A percentile compares a stretch with the other conserved stretches of the same genome.
Evolutionary conservation across 2,329 filamentous ascomycete genomes (phyloP).

Genomic region (Aspergillus persii): DNA sequence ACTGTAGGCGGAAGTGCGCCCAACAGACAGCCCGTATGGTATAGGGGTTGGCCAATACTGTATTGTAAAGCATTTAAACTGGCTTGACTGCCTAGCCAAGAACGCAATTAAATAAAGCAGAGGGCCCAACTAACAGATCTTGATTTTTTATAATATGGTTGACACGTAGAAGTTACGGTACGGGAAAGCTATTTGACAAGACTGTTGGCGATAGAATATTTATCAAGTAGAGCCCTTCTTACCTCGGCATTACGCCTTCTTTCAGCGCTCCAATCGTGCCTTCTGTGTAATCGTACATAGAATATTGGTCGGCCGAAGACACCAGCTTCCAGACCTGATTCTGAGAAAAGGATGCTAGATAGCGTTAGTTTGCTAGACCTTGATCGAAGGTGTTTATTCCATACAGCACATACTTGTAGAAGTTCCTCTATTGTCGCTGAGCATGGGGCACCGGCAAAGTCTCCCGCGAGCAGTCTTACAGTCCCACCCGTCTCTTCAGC

Average conservation of each 20-base stretch:
- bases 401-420: slow-evolving; percentile 6
- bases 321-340: slow-evolving; percentile 8
- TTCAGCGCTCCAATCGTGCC: neutral
- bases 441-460: slow-evolving; percentile 7
- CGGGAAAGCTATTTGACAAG: too few relatives aligned
- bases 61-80: neutral
- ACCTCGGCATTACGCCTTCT: neutral
- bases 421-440: slow-evolving; percentile 7
- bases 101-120: neutral
- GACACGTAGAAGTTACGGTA: too few relatives aligned
- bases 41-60: neutral
- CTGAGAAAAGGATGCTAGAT: slow-evolving; percentile 10
- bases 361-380: neutral
- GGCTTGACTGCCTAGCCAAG: neutral
- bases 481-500: slow-evolving; percentile 1
- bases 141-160: too few relatives aligned
- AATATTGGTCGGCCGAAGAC: slow-evolving; percentile 7
- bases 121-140: neutral
- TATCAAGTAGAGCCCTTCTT: too few relatives aligned
- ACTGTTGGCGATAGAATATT: too few relatives aligned
- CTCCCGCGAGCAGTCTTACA: slow-evolving; percentile 10
- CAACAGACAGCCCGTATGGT: neutral
- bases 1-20: neutral
- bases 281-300: slow-evolving; percentile 3
- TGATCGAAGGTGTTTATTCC: neutral